Conservation (phyloP, 495 filamentous ascomycete species). For the Recurvomyces mirabilis region DNA sequence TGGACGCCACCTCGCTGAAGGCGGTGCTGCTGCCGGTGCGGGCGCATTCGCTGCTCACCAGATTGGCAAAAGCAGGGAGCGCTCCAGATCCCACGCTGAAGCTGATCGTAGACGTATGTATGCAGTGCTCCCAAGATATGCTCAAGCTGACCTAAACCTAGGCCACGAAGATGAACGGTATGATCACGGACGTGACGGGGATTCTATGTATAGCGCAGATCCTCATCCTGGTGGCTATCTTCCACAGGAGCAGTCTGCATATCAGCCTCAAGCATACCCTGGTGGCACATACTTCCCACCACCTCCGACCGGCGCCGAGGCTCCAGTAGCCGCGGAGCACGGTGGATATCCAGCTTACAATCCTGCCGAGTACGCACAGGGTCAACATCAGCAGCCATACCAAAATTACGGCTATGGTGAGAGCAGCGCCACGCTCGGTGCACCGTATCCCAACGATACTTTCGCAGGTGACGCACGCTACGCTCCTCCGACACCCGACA, state of each 20-base stretch:
- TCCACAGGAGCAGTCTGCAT: constrained; percentile 35
- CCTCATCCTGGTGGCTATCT: constrained; percentile 28
- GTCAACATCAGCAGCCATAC: constrained; percentile 4
- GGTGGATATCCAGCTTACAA: constrained; percentile 33
- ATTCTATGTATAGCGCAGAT: constrained; percentile 6
- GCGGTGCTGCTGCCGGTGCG: constrained; percentile 57
- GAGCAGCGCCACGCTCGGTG: constrained; percentile 5
- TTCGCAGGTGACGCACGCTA: constrained; percentile 12
- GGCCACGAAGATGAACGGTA: constrained; percentile 9
- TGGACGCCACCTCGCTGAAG: constrained; percentile 42
- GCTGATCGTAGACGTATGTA: constrained; percentile 21
- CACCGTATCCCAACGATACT: constrained; percentile 12
- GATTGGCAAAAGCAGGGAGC: constrained; percentile 54
- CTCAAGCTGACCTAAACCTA: neutral
- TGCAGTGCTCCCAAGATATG: neutral
- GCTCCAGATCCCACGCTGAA: constrained; percentile 29
- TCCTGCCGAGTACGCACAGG: constrained; percentile 32
- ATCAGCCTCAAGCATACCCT: no score
- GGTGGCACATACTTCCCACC: constrained; percentile 34
- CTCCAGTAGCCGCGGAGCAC: neutral
- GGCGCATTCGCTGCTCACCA: constrained; percentile 68
- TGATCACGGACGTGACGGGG: constrained; percentile 4
- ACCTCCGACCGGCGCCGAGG: constrained; percentile 26
- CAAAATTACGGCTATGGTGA: constrained; percentile 7
- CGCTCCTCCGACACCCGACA: neutral